Evolutionary conservation across 768 basidiomycete genomes (phyloP).

Genomic region (Suillus plorans): DNA sequence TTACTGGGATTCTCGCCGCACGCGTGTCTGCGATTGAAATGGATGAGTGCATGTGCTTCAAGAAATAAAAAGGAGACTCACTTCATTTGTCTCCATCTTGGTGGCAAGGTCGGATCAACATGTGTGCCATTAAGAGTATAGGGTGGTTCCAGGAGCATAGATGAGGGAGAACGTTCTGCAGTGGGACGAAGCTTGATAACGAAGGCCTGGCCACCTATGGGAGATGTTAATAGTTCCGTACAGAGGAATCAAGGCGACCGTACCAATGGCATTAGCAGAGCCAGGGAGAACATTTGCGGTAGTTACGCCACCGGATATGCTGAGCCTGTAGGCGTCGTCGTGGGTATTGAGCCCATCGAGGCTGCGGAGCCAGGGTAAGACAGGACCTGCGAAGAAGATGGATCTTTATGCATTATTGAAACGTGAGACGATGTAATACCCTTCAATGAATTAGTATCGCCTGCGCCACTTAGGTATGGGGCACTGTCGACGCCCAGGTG

Average conservation of each 20-base stretch:
- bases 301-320: constrained; percentile 87
- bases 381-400: constrained; percentile 38
- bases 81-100: constrained; percentile 84
- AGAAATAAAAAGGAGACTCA: constrained; percentile 29
- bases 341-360: constrained; percentile 88
- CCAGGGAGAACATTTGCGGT: constrained; percentile 82
- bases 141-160: constrained; percentile 86
- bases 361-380: constrained; percentile 76
- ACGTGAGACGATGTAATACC: constrained; percentile 25
- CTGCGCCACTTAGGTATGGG: constrained; percentile 51
- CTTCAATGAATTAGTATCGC: constrained; percentile 64
- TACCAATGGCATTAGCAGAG: constrained; percentile 73
- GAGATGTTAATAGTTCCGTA: constrained; percentile 10
- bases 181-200: constrained; percentile 84
- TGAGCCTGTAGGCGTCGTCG: constrained; percentile 69
- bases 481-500: constrained; percentile 73
- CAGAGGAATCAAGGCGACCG: constrained; percentile 18
- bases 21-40: constrained; percentile 45
- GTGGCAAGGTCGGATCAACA: constrained; percentile 37
- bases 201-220: constrained; percentile 82
- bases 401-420: background rate
- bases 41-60: constrained; percentile 6
- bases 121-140: constrained; percentile 52
- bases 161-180: constrained; percentile 67
- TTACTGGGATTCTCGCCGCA: constrained; percentile 60